Conservation (phyloP, 768 basidiomycete genomes). For the Russula abietina region DNA sequence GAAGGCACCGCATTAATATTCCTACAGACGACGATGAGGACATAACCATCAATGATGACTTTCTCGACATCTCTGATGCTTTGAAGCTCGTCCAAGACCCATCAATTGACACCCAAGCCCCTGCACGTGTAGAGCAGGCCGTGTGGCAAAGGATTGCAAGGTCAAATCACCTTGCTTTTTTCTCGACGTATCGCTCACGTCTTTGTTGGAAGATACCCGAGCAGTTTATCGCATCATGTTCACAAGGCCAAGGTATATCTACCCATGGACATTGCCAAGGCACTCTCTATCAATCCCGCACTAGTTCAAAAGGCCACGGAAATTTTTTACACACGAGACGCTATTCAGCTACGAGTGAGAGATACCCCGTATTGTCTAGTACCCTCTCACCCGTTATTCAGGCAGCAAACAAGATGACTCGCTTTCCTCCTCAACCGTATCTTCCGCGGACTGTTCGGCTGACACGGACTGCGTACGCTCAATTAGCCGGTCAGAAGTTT, state of each 20-base stretch:
- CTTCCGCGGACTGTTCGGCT: constrained; percentile 60
- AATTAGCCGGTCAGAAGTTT: constrained; percentile 86
- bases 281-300: constrained; percentile 53
- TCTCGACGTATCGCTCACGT: constrained; percentile 2
- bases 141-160: constrained; percentile 68
- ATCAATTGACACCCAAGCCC: constrained; percentile 51
- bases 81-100: constrained; percentile 54
- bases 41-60: constrained; percentile 41
- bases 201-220: constrained; percentile 56
- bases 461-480: constrained; percentile 92
- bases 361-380: not conserved
- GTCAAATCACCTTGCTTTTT: constrained; percentile 33
- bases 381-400: constrained; percentile 29
- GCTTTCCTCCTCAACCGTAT: constrained; percentile 72
- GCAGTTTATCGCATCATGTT: constrained; percentile 53
- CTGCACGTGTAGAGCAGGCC: constrained; percentile 50
- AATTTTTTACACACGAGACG: constrained; percentile 93
- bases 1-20: constrained; percentile 38
- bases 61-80: constrained; percentile 56
- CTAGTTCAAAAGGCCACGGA: constrained; percentile 85
- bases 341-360: constrained; percentile 77
- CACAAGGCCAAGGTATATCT: constrained; percentile 77
- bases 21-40: constrained; percentile 49
- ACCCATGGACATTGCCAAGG: constrained; percentile 72
- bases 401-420: constrained; percentile 84